A percentile compares a stretch with the other conserved stretches of the same genome.
These are phyloP conservation scores for Paraphaeosphaeria minitans DNA, from an alignment of 2,329 filamentous ascomycete genomes.

Conservation along the genomic window DNA sequence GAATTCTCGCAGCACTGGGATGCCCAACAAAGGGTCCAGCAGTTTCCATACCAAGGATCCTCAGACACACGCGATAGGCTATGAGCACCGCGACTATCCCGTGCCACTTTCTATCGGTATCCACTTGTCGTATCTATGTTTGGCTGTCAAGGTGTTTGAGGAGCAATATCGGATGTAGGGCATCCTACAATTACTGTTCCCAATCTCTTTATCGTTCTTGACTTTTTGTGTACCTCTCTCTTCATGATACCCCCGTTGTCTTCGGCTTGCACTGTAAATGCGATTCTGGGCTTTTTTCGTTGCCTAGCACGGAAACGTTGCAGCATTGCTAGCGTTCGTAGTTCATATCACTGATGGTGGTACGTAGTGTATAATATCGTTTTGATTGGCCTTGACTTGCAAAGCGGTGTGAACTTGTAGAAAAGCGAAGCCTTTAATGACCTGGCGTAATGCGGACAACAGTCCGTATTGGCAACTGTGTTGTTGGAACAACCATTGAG, in stretches of 20 bases:
- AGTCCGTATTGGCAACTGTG: too few species aligned
- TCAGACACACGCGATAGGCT: not conserved
- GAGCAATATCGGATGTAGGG: not conserved
- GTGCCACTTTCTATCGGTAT: not conserved
- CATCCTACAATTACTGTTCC: not conserved
- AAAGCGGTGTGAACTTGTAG: not conserved
- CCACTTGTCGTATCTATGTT: not conserved
- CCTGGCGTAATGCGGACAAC: too few species aligned
- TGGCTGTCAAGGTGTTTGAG: not conserved
- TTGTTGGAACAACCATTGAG: too few species aligned
- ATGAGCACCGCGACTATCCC: too few species aligned
- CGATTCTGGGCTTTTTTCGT: not conserved
- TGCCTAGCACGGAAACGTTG: not conserved
- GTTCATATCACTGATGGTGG: not conserved
- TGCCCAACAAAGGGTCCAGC: slow-evolving; percentile 6
- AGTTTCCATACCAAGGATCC: not conserved
- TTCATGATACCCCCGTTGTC: not conserved
- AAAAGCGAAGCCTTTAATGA: too few species aligned
- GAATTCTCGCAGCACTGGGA: slow-evolving; percentile 3
- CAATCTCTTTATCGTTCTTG: not conserved
- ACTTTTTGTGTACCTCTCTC: not conserved
- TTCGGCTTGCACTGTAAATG: not conserved
- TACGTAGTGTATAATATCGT: not conserved
- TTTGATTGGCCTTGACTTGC: not conserved
- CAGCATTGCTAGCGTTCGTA: not conserved